Base-by-base conservation (phyloP, 176 grass and related monocot genomes). In the Eragrostis nindensis region DNA sequence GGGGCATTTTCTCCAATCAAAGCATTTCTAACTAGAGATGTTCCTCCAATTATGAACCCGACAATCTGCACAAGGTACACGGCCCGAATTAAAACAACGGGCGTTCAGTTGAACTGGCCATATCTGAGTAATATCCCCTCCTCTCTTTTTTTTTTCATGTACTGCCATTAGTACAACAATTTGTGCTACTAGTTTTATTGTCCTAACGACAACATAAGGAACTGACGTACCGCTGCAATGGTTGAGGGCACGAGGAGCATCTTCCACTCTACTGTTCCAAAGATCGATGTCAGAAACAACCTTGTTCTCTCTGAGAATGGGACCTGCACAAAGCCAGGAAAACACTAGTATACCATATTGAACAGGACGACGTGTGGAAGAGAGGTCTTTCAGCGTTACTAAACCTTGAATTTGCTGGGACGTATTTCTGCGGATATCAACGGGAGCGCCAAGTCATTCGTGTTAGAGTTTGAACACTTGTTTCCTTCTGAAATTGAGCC, bases 161-260 rank as follows among this genome's bases (percentile, higher is more conserved):
- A 36, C 4, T 36, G 32, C 4, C 32, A 36, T 36, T 36, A 36
- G 32, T 1, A 36, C 32, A 36, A 36, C 2, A 36, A 36, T 36
- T 36, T 36, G 32, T n/a, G n/a, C n/a, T 36, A 36, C 32, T 36
- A 36, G 32, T 36, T 36, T 36, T 4, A n/a, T 36, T 36, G 1
- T 36, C 32, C 32, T 36, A 36, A n/a, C n/a, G n/a, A 36, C 32
- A 36, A 36, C 32, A 50, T 75, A 66, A 2, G 21, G 41, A 45
- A 59, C 79, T 19, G 24, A 89, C 38, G 27, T 98, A 98, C 96
- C 88, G 93, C 92, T 73, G 88, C 90, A 77, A 93, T 73, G 26
- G 95, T 95, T 25, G 92, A 95, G 73, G 92, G 92, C 24, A 92
- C 88, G 64, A 95, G 88, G 40, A 98, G 40, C 76, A 82, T 98